Conservation (phyloP, 163 green algal genomes). For the Botryococcus braunii region DNA sequence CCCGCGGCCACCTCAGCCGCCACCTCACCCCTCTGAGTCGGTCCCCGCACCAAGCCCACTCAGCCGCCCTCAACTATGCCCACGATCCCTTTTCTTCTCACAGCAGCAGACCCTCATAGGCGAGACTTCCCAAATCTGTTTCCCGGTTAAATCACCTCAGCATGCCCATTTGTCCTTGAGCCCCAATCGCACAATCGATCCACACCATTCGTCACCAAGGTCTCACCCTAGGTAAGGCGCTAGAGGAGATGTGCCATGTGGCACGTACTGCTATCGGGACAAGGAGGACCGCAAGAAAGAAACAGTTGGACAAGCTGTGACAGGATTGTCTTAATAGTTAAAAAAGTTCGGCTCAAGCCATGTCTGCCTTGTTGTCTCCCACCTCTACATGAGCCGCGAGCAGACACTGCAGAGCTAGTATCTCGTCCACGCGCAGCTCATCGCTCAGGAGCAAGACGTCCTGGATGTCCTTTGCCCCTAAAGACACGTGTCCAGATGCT, state of each 20-base stretch:
- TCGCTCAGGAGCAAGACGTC: constrained; percentile 51
- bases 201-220: too few species aligned
- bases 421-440: constrained; percentile 57
- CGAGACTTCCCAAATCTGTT: not conserved
- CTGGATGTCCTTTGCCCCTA: constrained; percentile 50
- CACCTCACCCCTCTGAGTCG: constrained; percentile 39
- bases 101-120: not conserved
- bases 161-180: too few species aligned
- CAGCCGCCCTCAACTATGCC: not conserved
- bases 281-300: not conserved
- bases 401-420: constrained; percentile 50
- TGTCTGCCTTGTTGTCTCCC: not conserved
- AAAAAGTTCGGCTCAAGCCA: not conserved
- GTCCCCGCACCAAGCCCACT: not conserved
- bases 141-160: not conserved
- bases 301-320: not conserved
- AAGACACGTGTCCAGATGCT: constrained; percentile 29
- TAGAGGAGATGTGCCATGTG: not conserved
- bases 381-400: constrained; percentile 45
- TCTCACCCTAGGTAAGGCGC: too few species aligned
- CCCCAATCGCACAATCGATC: too few species aligned
- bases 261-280: constrained; percentile 1
- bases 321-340: not conserved
- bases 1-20: constrained; percentile 48
- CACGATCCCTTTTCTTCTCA: not conserved